A percentile compares a stretch with the other conserved stretches of the same genome.
Evolutionary conservation across 345 rosid genomes (phyloP).

Genomic region (Corymbia maculata): DNA sequence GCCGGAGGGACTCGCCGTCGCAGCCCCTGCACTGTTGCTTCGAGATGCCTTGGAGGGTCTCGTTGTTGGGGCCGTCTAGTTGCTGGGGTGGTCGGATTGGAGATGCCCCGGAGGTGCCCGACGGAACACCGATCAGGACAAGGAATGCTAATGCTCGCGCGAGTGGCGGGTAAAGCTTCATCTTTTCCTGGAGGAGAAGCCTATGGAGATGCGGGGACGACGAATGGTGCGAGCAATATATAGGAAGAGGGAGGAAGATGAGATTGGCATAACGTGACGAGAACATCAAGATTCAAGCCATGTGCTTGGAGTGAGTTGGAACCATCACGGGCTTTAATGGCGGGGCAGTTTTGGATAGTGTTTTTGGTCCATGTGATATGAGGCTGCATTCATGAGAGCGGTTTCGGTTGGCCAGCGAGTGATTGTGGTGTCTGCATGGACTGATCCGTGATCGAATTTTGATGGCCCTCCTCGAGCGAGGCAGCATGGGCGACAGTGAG

Average conservation of each 20-base stretch:
- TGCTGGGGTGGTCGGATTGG: neutral
- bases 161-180: neutral
- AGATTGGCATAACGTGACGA: neutral
- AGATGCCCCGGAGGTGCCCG: neutral
- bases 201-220: neutral
- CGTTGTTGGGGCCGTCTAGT: conserved; percentile 13
- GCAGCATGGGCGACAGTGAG: neutral
- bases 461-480: neutral
- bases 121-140: neutral
- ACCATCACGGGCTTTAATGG: neutral
- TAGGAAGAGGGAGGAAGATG: neutral
- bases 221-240: neutral
- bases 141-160: neutral
- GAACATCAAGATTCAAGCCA: neutral
- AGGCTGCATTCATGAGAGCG: neutral
- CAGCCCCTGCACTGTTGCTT: conserved; percentile 58
- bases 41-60: conserved; percentile 30
- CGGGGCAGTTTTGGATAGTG: neutral
- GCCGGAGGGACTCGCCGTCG: conserved; percentile 53
- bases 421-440: neutral
- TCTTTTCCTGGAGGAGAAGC: neutral
- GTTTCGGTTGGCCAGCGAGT: neutral
- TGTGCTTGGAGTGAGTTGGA: neutral
- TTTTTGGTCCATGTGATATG: neutral
- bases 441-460: neutral